Conservation (phyloP, 1,139 yeast species). For the Ogataea hybrid region DNA sequence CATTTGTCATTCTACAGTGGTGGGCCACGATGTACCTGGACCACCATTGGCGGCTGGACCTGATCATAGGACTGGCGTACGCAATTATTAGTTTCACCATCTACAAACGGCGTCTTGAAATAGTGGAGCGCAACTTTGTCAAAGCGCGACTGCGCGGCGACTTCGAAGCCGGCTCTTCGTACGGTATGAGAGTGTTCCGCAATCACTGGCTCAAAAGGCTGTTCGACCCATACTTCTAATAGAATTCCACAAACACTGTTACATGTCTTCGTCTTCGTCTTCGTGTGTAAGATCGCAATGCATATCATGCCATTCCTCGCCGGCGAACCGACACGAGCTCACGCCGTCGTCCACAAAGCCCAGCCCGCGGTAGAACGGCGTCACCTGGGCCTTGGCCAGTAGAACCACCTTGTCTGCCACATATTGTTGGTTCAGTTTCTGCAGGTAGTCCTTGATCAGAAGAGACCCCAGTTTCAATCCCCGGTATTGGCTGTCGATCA, state of each 20-base stretch:
- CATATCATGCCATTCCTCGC: slow-evolving; percentile 65
- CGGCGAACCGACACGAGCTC: slow-evolving; percentile 60
- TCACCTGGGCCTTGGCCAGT: slow-evolving; percentile 65
- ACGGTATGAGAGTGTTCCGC: slow-evolving; percentile 61
- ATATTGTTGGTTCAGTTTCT: slow-evolving; percentile 83
- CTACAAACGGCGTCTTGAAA: slow-evolving; percentile 29
- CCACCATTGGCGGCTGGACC: slow-evolving; percentile 68
- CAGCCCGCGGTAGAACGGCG: slow-evolving; percentile 74
- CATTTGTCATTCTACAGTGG: slow-evolving; percentile 56
- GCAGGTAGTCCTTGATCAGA: slow-evolving; percentile 84
- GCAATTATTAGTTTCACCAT: slow-evolving; percentile 41
- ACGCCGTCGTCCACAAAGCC: slow-evolving; percentile 71
- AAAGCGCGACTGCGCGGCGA: slow-evolving; percentile 38
- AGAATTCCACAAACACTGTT: neutral
- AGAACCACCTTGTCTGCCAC: slow-evolving; percentile 77
- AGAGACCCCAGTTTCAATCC: slow-evolving; percentile 81
- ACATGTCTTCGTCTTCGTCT: slow-evolving; percentile 42
- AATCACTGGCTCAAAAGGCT: slow-evolving; percentile 40
- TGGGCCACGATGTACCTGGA: slow-evolving; percentile 75
- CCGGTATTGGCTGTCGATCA: slow-evolving; percentile 74
- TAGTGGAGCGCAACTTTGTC: slow-evolving; percentile 32
- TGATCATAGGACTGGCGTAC: slow-evolving; percentile 52
- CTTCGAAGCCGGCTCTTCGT: slow-evolving; percentile 41
- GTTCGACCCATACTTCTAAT: slow-evolving; percentile 46
- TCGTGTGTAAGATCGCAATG: slow-evolving; percentile 60